Base-by-base conservation (phyloP, 1,139 yeast species). In the Candida freyschussii region DNA sequence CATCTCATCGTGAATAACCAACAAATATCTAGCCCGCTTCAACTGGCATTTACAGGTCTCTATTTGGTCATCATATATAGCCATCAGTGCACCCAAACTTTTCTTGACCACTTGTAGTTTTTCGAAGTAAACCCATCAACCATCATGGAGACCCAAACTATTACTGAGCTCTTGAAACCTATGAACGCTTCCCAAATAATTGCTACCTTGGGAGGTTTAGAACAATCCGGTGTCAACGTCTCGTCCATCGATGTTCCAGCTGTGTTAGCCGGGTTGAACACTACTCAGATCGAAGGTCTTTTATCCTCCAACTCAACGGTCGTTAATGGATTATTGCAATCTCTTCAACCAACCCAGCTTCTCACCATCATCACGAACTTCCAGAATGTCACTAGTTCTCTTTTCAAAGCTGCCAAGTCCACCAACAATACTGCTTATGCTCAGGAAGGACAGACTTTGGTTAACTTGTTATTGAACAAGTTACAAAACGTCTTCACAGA, bases 281-380 rank as follows among this genome's bases (percentile, higher is more conserved):
- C 37, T 23, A 45, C 54, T 4, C 53, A 49, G 34, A 26, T 48
- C 24, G 41, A 44, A 24, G 54, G 54, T 30, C 28, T 49, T 7
- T 29, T 49, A 23, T 22, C 33, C 13, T 29, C 53, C 13, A 39
- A 48, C 29, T 39, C 52, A 14, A 27, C 48, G 5, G 34, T 32
- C 15, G 48, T 49, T 13, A 22, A 32, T n/a, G 41, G 39, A 3
- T 29, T 49, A 21, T 29, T 49, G 27, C 44, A 40, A 30, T 28
- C 46, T 9, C 30, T 49, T 30, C 26, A 30, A 7, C 34, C 54
- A 16, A 17, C 32, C 22, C 52, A 49, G 33, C 24, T 49, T 6
- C 38, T 37, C 14, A 30, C 44, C 6, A 24, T 49, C 20, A 30
- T 49, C 18, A 11, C 7, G 9, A 32, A 31, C 23, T 40, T 49